Evolutionary conservation across 805 yeast species (phyloP), one percentile per base, ranked within the genome.

Genomic region (Grigorovia humatica): DNA sequence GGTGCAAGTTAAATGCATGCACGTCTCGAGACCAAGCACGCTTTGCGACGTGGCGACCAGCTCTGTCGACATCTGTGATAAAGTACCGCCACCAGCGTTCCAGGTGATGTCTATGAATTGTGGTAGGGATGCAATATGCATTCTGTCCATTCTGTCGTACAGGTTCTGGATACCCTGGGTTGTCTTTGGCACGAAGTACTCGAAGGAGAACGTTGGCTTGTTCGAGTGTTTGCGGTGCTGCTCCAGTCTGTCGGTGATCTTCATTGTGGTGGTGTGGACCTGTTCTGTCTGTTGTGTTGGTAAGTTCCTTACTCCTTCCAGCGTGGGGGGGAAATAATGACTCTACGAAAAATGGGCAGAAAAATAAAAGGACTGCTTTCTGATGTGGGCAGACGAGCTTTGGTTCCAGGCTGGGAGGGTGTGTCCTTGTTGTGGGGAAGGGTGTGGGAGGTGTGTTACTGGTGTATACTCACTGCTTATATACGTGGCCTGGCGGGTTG

Each of bases 1-100:
- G 17, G 97, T 89, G 64, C 99, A 93, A 1, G 99, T 93, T 70
- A 93, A 75, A 68, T 93, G 99, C 96, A 93, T 90, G 67, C 98
- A 93, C 0, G 98, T 91, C 63, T 91, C 98, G 54, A 91, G 73
- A 9, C 97, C 97, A 51, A 90, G 74, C 2, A 88, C 90, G 2
- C 90, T 82, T 59, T 90, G 96, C 0, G 97, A 80, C 2, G 95
- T 88, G 59, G 88, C 79, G 5, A 93, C 95, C 79, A 93, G 83
- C 58, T 93, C 98, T 40, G 89, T 85, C 23, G 99, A 89, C 56
- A 89, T 72, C 44, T 81, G 80, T 13, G 95, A 82, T 48, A 85
- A 70, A 19, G 44, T 18, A 47, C 95, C 77, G 6, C 98, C 98
- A 43, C 99, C 99, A 2, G 99, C 99, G 63, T 91, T 91, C 99